Percentiles rank a stretch among this genome's conserved stretches.
These are phyloP conservation scores for Candolleomyces aberdarensis DNA, from an alignment of 768 basidiomycete genomes.

Conservation along the genomic window DNA sequence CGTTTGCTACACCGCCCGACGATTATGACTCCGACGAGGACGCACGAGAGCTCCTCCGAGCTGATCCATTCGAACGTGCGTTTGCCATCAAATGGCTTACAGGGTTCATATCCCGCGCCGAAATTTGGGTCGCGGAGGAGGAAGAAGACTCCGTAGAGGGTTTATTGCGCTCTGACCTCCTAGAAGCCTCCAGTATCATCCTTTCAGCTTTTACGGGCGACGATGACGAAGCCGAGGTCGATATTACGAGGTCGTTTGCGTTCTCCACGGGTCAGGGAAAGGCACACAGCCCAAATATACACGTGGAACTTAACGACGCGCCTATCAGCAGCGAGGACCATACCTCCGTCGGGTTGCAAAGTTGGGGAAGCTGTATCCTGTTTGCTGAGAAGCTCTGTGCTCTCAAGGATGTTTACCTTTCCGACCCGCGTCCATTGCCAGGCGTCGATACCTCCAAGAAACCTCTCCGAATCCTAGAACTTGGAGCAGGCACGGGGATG, in stretches of 20 bases:
- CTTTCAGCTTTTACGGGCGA: constrained; percentile 49
- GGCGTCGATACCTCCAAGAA: neutral
- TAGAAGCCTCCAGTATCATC: constrained; percentile 59
- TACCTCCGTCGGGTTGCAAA: constrained; percentile 80
- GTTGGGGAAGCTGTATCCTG: constrained; percentile 78
- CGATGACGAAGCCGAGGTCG: constrained; percentile 39
- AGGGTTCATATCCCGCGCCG: constrained; percentile 60
- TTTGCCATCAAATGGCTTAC: constrained; percentile 76
- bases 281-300: constrained; percentile 22
- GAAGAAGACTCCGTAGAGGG: constrained; percentile 24
- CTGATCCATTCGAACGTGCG: constrained; percentile 63
- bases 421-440: constrained; percentile 6
- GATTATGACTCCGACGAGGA: constrained; percentile 13
- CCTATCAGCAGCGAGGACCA: constrained; percentile 63
- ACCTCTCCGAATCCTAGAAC: constrained; percentile 58
- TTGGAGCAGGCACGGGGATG: constrained; percentile 85
- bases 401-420: constrained; percentile 37
- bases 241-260: constrained; percentile 51
- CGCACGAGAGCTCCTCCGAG: constrained; percentile 45
- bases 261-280: constrained; percentile 29
- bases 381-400: constrained; percentile 62
- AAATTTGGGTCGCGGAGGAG: constrained; percentile 40
- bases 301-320: constrained; percentile 67
- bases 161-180: constrained; percentile 30
- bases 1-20: constrained; percentile 5